Percentiles rank a stretch among this genome's conserved stretches.
phyloP scores from a whole-genome alignment of 495 filamentous ascomycete genomes.

The Tuber brumale region DNA sequence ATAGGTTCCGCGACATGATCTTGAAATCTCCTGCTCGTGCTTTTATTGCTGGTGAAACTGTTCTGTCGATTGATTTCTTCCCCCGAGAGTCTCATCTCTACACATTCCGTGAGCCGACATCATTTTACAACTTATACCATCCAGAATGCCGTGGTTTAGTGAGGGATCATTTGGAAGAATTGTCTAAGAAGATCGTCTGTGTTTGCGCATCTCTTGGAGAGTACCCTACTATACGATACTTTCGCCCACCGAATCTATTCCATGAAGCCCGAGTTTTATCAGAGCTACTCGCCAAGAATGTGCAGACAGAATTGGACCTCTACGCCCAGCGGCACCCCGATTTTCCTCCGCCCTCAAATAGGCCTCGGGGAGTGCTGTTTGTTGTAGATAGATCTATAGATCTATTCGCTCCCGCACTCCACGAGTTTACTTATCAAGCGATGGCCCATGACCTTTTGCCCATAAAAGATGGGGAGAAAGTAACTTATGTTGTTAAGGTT shows the following conservation, averaged over 20 bases:
- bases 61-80: constrained; percentile 77
- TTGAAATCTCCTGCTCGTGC: constrained; percentile 52
- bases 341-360: constrained; percentile 71
- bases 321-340: constrained; percentile 73
- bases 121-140: constrained; percentile 87
- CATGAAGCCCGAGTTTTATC: constrained; percentile 86
- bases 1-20: constrained; percentile 38
- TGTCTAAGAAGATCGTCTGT: constrained; percentile 68
- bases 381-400: constrained; percentile 93
- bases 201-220: constrained; percentile 45
- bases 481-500: constrained; percentile 55
- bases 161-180: constrained; percentile 64
- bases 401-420: constrained; percentile 72
- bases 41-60: constrained; percentile 64
- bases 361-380: constrained; percentile 75
- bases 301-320: constrained; percentile 80
- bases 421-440: constrained; percentile 97
- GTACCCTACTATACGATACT: constrained; percentile 77
- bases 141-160: constrained; percentile 81
- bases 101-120: constrained; percentile 88
- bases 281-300: constrained; percentile 80
- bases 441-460: constrained; percentile 92
- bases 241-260: constrained; percentile 61
- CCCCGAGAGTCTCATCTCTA: constrained; percentile 86
- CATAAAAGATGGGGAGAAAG: constrained; percentile 78